Conservation (phyloP, 768 basidiomycete genomes). For the Auricularia cornea region DNA sequence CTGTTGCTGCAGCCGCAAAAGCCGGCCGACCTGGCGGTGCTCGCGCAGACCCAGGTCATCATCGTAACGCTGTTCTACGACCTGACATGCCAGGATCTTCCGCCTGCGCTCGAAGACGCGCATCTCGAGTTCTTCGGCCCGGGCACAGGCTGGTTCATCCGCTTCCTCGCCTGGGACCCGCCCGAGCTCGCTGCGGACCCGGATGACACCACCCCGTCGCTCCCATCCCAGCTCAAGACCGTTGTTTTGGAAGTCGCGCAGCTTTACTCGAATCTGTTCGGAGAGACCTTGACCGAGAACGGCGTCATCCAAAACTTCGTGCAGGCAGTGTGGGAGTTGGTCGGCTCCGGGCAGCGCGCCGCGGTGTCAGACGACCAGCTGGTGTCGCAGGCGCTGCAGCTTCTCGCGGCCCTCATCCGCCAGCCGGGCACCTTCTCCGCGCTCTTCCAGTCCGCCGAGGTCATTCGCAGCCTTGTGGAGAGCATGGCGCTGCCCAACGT, state of each 20-base stretch:
- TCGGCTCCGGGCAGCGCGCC: constrained; percentile 58
- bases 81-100: constrained; percentile 90
- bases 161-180: constrained; percentile 75
- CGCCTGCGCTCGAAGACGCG: constrained; percentile 86
- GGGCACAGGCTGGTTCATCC: constrained; percentile 52
- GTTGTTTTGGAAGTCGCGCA: constrained; percentile 80
- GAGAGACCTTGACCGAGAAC: constrained; percentile 62
- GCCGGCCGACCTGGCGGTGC: constrained; percentile 33
- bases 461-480: constrained; percentile 73
- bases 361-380: constrained; percentile 62
- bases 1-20: constrained; percentile 38
- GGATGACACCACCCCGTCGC: constrained; percentile 74
- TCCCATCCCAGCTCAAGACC: constrained; percentile 87
- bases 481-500: constrained; percentile 95
- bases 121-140: constrained; percentile 76
- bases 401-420: constrained; percentile 88
- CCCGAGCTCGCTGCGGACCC: constrained; percentile 60
- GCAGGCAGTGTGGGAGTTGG: constrained; percentile 80
- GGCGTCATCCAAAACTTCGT: constrained; percentile 67
- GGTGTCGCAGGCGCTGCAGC: constrained; percentile 83
- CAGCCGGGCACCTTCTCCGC: constrained; percentile 72
- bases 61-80: constrained; percentile 88
- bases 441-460: constrained; percentile 65
- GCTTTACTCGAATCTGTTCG: constrained; percentile 77
- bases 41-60: constrained; percentile 70